A percentile compares a stretch with the other conserved stretches of the same genome.
These are phyloP conservation scores for Claviceps arundinis DNA, from an alignment of 2,329 filamentous ascomycete species.

Conservation along the genomic window DNA sequence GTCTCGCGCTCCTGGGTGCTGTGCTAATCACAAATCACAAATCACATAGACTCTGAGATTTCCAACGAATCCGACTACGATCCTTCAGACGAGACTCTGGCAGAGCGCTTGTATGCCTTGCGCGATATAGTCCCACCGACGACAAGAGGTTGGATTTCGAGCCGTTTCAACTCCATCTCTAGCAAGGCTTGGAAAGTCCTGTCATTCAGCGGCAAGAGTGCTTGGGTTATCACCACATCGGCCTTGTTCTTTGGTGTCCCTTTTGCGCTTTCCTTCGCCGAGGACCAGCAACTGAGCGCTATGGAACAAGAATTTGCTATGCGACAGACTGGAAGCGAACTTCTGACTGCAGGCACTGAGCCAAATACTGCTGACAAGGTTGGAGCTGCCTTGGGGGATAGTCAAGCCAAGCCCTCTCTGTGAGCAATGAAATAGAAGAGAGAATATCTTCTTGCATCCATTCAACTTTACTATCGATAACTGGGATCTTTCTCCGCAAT, in stretches of 20 bases:
- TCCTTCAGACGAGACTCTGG: slow-evolving; percentile 41
- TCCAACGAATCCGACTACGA: slow-evolving; percentile 67
- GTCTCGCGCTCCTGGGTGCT: too few species aligned
- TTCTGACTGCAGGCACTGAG: slow-evolving; percentile 36
- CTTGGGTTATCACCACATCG: slow-evolving; percentile 85
- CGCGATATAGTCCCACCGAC: slow-evolving; percentile 65
- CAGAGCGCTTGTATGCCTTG: slow-evolving; percentile 58
- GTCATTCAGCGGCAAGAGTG: slow-evolving; percentile 65
- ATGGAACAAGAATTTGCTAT: slow-evolving; percentile 97
- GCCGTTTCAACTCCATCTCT: slow-evolving; percentile 42
- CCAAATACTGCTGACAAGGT: slow-evolving; percentile 35
- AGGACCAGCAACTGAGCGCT: slow-evolving; percentile 93
- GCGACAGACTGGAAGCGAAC: slow-evolving; percentile 78
- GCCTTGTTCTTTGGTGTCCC: slow-evolving; percentile 84
- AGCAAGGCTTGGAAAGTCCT: slow-evolving; percentile 39
- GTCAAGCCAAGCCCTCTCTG: slow-evolving; percentile 35
- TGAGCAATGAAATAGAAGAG: slow-evolving; percentile 19
- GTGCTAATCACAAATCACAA: slow-evolving; percentile 1
- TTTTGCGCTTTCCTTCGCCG: slow-evolving; percentile 81
- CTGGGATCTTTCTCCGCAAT: background rate
- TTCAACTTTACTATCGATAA: background rate
- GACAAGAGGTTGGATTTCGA: slow-evolving; percentile 54
- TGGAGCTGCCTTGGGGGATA: slow-evolving; percentile 33
- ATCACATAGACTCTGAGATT: slow-evolving; percentile 58
- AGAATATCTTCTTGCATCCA: background rate